Base-by-base conservation (phyloP, 2,329 filamentous ascomycete genomes). In the Phialocephala sp. region DNA sequence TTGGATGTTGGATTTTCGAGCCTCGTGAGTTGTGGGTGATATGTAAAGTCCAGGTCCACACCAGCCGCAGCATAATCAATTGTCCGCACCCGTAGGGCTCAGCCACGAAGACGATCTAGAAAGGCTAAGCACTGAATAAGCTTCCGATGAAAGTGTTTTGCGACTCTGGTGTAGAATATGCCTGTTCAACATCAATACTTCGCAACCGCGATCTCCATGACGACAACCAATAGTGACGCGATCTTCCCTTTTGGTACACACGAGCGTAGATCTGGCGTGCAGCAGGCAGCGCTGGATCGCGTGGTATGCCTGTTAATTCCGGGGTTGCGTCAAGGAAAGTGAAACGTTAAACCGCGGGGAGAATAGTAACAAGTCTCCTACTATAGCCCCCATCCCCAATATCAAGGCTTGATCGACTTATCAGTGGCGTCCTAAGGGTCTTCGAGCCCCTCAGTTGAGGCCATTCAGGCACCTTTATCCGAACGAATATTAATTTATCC, bases 261-360 rank as follows among this genome's bases (percentile, higher is more conserved):
- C 69, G 69, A 71, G 69, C 65, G 60, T 64, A 60, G 64, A 66
- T 66, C 67, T 57, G 27, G 62, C 57, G 57, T 65, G 67, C 64
- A 64, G 56, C 47, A 66, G 62, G 59, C 67, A 59, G 59, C 39
- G 64, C 50, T 59, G 36, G 64, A 62, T 56, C 67, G 65, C 67
- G 65, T 68, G 67, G 67, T 66, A 59, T 47, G 50, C 64, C 59
- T 64, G 62, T 63, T 45, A 35, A 37, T 24, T 39, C 52, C 57
- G 36, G 59, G 59, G 50, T 59, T 47, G 61, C 55, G 9, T 59
- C 67, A 54, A 57, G 61, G 62, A 68, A 52, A 68, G 64, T 71
- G 64, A 71, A 72, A 71, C 62, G 68, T 62, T 54, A 66, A 69
- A 71, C 69, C 62, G 67, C 66, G 69, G 66, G 68, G 66, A 61